These are phyloP conservation scores for Neofusicoccum kwambonambiense DNA, from an alignment of 2,329 filamentous ascomycete genomes.

Conservation along the genomic window DNA sequence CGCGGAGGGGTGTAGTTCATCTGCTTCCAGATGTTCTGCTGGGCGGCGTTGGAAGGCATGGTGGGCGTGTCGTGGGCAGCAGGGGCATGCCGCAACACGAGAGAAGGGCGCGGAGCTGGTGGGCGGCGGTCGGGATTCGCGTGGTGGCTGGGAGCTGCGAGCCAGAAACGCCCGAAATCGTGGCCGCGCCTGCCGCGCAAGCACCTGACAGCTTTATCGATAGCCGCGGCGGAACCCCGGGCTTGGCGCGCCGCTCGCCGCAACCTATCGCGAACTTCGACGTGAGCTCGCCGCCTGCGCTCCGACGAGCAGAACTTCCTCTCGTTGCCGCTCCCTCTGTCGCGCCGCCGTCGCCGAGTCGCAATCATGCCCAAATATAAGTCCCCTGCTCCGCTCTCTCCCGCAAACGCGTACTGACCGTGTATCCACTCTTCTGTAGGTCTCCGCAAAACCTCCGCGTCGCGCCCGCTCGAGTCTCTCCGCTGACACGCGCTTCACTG, in stretches of 20 bases:
- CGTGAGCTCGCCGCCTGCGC: slow-evolving; percentile 5
- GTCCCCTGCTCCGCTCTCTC: slow-evolving; percentile 35
- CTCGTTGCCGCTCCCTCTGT: not conserved
- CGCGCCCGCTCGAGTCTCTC: slow-evolving; percentile 5
- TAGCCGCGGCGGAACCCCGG: not conserved
- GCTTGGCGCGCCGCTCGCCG: slow-evolving; percentile 1
- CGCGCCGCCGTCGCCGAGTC: not conserved
- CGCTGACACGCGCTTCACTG: slow-evolving; percentile 22
- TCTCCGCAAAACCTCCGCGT: slow-evolving; percentile 15
- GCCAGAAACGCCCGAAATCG: not conserved
- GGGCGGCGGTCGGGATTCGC: not conserved
- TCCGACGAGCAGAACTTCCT: not conserved
- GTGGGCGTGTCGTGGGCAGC: not conserved
- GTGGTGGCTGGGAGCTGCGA: not conserved
- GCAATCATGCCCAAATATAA: slow-evolving; percentile 83
- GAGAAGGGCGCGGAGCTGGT: not conserved
- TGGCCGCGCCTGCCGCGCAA: not conserved
- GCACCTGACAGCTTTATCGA: not conserved
- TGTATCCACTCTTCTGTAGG: slow-evolving; percentile 68
- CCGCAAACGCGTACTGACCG: slow-evolving; percentile 21
- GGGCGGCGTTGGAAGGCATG: slow-evolving; percentile 12
- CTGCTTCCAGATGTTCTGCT: slow-evolving; percentile 49
- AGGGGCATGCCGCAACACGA: not conserved
- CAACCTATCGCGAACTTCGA: slow-evolving; percentile 12
- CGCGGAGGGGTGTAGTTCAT: slow-evolving; percentile 53